Base-by-base conservation (phyloP, 2,329 filamentous ascomycete genomes). In the Bipolaris bicolor region DNA sequence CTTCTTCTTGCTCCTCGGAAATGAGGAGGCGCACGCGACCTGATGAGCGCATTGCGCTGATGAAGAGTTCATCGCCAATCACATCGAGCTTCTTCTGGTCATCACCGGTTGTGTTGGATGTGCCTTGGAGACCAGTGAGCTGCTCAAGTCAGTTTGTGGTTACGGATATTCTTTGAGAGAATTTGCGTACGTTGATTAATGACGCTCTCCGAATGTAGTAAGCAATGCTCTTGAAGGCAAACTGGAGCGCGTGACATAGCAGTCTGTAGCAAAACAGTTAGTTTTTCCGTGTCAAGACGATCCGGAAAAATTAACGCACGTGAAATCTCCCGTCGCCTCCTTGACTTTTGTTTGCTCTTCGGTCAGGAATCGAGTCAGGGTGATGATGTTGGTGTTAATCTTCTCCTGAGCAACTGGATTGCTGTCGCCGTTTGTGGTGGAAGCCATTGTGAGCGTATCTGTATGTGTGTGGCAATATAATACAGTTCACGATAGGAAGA, bases 41-140 rank as follows among this genome's bases (percentile, higher is more conserved):
- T 26, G 90, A 97, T 51, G 91, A 94, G 68, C 87, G 87, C 95
- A 99, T 98, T 63, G 93, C 91, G 60, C 91, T 89, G 74, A 99
- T 91, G 82, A 99, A 99, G 70, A 99, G 85, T 77, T 99, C 95
- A 77, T 99, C 98, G 77, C 93, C 94, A 76, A 99, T 98, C 58
- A 99, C 94, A 77, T 99, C 95, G 62, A 99, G 91, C 83, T 99
- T 99, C 87, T 99, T 99, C 79, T 99, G 95, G 77, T 98, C 95
- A 78, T 99, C 95, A 65, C 95, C 95, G 3, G 95, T 98, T 52
- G 85, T 91, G 81, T 99, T 99, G 66, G 92, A 91, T 59, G 94
- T 95, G 58, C 95, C 95, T 61, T 95, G 95, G 47, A 99, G 88
- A 60, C 95, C 95, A 50, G 92, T 96, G 61, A 99, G 87, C 80